These are phyloP conservation scores for Colletotrichum incanum DNA, from an alignment of 2,329 filamentous ascomycete genomes.

Conservation along the genomic window DNA sequence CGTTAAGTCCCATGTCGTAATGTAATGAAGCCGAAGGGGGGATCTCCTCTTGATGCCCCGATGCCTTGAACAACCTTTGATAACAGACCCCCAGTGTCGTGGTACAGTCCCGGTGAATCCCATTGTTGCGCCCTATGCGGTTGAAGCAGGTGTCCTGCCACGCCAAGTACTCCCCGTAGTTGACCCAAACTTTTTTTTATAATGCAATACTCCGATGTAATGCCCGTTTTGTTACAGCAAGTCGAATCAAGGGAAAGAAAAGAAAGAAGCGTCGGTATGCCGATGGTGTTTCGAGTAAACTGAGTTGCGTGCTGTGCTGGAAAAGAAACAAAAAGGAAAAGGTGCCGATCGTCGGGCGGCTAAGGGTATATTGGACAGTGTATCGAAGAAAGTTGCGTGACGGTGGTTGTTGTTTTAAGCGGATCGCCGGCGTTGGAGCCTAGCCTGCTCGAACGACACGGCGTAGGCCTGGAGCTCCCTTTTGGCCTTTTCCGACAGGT, in stretches of 20 bases:
- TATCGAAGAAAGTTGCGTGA: constrained; percentile 46
- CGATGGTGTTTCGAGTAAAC: constrained; percentile 46
- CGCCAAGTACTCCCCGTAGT: constrained; percentile 48
- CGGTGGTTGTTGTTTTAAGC: constrained; percentile 56
- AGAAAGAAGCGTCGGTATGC: constrained; percentile 42
- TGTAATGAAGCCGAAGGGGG: constrained; percentile 12
- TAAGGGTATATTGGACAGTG: constrained; percentile 45
- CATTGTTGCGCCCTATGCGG: constrained; percentile 49
- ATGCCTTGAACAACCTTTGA: constrained; percentile 53
- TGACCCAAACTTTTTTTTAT: constrained; percentile 54
- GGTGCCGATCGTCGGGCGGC: constrained; percentile 42
- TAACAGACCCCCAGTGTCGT: constrained; percentile 30
- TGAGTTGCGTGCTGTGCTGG: constrained; percentile 51
- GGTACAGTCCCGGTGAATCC: constrained; percentile 41
- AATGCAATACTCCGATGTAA: constrained; percentile 66
- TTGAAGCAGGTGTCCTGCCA: constrained; percentile 48
- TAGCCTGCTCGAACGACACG: constrained; percentile 88
- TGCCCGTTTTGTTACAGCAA: constrained; percentile 63
- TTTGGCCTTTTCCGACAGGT: constrained; percentile 82
- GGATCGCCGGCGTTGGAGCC: constrained; percentile 72
- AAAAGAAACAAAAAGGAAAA: constrained; percentile 30
- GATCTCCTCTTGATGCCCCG: constrained; percentile 19
- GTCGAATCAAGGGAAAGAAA: constrained; percentile 43
- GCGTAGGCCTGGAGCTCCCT: constrained; percentile 89
- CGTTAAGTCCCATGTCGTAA: constrained; percentile 25